These are phyloP conservation scores for Gossypium aridum DNA, from an alignment of 441 rosid species.

Conservation along the genomic window DNA sequence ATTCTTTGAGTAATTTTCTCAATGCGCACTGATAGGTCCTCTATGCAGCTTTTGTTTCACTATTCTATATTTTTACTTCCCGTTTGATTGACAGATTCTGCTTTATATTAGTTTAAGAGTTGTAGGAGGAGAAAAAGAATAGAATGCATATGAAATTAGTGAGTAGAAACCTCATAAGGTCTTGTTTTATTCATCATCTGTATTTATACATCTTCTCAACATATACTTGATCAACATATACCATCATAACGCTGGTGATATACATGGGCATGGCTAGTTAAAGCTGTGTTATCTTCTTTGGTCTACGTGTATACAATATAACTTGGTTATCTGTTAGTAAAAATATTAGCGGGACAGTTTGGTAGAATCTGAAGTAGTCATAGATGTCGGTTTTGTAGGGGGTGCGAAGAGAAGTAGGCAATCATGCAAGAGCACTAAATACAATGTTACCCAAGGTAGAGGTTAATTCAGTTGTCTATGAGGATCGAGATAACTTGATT, in stretches of 20 bases:
- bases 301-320: neutral
- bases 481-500: conserved; percentile 18
- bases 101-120: neutral
- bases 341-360: neutral
- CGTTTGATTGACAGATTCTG: neutral
- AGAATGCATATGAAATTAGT: neutral
- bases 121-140: neutral
- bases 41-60: neutral
- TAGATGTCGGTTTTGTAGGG: conserved; percentile 44
- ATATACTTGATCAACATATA: neutral
- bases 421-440: conserved; percentile 66
- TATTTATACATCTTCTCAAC: neutral
- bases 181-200: neutral
- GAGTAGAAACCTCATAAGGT: neutral
- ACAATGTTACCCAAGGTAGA: conserved; percentile 20
- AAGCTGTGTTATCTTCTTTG: neutral
- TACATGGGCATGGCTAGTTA: neutral
- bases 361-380: neutral
- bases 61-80: neutral
- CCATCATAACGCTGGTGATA: neutral
- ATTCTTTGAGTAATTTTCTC: no score
- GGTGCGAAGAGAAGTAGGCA: conserved; percentile 88
- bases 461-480: neutral
- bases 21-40: neutral
- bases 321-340: neutral